These are phyloP conservation scores for Dillenia suffruticosa DNA, from an alignment of 164 flowering plant genomes.

Conservation along the genomic window DNA sequence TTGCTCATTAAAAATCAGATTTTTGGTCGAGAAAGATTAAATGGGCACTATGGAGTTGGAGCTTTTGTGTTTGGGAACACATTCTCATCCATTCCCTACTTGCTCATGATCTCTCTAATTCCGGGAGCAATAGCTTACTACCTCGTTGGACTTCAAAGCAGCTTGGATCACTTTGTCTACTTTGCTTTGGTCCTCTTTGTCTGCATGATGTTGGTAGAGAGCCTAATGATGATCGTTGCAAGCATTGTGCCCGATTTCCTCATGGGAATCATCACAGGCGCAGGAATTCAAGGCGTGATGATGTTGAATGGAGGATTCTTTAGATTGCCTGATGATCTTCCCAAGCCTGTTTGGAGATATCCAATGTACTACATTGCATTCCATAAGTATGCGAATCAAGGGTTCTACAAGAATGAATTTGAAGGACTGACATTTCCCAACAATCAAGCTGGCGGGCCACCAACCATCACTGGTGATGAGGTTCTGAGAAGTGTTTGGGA, in stretches of 20 bases:
- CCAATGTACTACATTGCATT: conserved; percentile 33
- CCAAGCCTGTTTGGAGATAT: conserved; percentile 22
- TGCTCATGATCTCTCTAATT: conserved; percentile 16
- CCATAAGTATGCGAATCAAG: conserved; percentile 20
- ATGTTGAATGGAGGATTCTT: conserved; percentile 51
- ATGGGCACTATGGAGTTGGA: conserved; percentile 17
- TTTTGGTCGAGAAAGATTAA: conserved; percentile 10
- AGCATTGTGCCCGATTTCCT: conserved; percentile 56
- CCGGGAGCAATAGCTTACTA: conserved; percentile 44
- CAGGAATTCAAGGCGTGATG: conserved; percentile 60
- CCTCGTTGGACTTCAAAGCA: conserved; percentile 34
- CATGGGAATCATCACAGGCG: conserved; percentile 58
- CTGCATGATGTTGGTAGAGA: conserved; percentile 46
- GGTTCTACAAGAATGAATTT: conserved; percentile 24
- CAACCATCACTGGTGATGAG: conserved; percentile 12
- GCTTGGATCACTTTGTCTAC: conserved; percentile 32
- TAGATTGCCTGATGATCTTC: conserved; percentile 31
- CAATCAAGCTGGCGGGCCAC: conserved; percentile 10
- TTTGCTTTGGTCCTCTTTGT: conserved; percentile 28
- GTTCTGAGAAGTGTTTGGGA: conserved; percentile 36
- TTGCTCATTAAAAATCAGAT: conserved; percentile 2
- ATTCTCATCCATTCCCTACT: conserved; percentile 20
- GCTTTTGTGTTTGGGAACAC: conserved; percentile 22
- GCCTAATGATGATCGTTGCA: conserved; percentile 66
- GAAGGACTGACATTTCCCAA: conserved; percentile 12